Evolutionary conservation across 2,329 filamentous ascomycete genomes (phyloP).

Genomic region (Cladobotryum protrusum): DNA sequence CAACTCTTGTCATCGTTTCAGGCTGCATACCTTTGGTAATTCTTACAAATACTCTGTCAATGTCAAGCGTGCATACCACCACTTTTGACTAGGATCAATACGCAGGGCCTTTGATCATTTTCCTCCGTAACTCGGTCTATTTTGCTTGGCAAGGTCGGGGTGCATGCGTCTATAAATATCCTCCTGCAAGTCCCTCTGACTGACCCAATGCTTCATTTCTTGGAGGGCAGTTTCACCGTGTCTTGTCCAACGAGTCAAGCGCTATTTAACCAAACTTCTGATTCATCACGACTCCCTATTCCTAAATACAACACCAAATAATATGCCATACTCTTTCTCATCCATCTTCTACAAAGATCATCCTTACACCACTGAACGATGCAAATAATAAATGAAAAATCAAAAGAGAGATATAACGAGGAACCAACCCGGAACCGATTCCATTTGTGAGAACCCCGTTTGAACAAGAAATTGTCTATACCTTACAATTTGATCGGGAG

Average conservation of each 20-base stretch:
- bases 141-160: not conserved
- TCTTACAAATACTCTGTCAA: too few relatives aligned
- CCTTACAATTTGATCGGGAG: slow-evolving; percentile 12
- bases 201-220: not conserved
- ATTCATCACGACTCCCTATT: slow-evolving; percentile 10
- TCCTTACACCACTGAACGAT: slow-evolving; percentile 1
- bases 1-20: too few relatives aligned
- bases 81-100: too few relatives aligned
- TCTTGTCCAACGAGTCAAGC: not conserved
- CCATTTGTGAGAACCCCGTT: slow-evolving; percentile 16
- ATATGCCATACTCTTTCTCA: not conserved
- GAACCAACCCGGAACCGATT: slow-evolving; percentile 10
- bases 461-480: slow-evolving; percentile 29
- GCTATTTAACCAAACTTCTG: not conserved
- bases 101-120: not conserved
- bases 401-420: slow-evolving; percentile 11
- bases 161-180: too few relatives aligned
- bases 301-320: slow-evolving; percentile 7
- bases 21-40: too few relatives aligned
- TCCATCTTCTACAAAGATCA: not conserved
- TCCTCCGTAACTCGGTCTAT: not conserved
- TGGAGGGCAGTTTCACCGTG: not conserved
- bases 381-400: slow-evolving; percentile 11
- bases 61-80: too few relatives aligned
- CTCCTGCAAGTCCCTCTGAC: not conserved